Percentiles rank a stretch among this genome's conserved stretches.
Evolutionary conservation across 208 protist genomes (phyloP).

Genomic region (Wallacemonas sp.): DNA sequence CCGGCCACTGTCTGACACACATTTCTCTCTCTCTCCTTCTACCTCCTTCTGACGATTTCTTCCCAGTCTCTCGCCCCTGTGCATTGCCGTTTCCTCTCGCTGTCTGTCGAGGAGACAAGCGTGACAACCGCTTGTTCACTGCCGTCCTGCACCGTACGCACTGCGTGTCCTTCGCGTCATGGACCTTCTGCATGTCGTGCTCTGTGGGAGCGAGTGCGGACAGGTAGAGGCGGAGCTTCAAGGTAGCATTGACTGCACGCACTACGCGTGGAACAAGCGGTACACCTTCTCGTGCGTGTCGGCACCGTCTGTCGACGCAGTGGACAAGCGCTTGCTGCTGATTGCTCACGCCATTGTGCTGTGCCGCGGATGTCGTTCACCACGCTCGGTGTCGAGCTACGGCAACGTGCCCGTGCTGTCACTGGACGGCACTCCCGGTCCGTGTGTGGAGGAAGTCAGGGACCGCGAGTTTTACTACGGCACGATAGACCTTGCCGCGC

Average conservation of each 20-base stretch:
- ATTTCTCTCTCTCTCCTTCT: too few species aligned
- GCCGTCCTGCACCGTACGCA: too few species aligned
- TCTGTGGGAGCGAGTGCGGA: slow-evolving; percentile 67
- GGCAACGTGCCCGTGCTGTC: slow-evolving; percentile 46
- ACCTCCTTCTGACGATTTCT: not conserved
- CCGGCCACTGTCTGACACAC: too few species aligned
- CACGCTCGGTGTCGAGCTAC: slow-evolving; percentile 33
- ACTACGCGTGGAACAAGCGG: slow-evolving; percentile 74
- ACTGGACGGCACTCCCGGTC: slow-evolving; percentile 38
- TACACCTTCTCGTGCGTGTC: slow-evolving; percentile 68
- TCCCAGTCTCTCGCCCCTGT: not conserved
- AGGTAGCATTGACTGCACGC: slow-evolving; percentile 43
- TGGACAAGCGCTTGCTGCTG: slow-evolving; percentile 51
- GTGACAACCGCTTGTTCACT: too few species aligned
- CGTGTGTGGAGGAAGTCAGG: slow-evolving; percentile 34
- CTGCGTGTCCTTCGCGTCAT: slow-evolving; percentile 1
- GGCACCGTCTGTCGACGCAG: slow-evolving; percentile 41
- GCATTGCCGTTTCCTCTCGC: not conserved
- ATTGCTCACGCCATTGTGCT: slow-evolving; percentile 67
- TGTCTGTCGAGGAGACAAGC: not conserved
- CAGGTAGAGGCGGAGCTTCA: slow-evolving; percentile 52
- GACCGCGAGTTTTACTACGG: slow-evolving; percentile 75
- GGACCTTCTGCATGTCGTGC: slow-evolving; percentile 41
- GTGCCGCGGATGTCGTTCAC: slow-evolving; percentile 45
- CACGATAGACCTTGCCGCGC: slow-evolving; percentile 20